Conservation (phyloP, 345 rosid genomes). For the Arabis alpina region DNA sequence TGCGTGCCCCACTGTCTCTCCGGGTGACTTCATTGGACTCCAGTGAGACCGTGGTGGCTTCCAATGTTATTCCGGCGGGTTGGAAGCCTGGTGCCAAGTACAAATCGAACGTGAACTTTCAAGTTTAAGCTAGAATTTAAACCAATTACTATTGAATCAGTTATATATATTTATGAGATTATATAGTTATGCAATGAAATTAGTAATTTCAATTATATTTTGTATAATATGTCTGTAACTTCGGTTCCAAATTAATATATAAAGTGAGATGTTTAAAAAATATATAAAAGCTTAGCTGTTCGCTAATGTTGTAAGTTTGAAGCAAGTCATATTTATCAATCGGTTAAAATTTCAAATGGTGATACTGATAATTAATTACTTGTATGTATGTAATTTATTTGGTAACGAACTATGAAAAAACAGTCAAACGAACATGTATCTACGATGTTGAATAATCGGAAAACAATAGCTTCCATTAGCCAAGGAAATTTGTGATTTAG, state of each 20-base stretch:
- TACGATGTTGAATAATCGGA: no score
- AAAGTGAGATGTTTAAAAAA: no score
- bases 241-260: no score
- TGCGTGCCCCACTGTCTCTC: conserved; percentile 62
- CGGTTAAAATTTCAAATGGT: neutral
- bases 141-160: neutral
- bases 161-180: no score
- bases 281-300: neutral
- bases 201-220: no score
- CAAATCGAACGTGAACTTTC: conserved; percentile 54
- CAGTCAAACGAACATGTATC: no score
- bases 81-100: conserved; percentile 64
- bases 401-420: no score
- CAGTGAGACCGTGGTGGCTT: conserved; percentile 44
- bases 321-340: neutral
- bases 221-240: no score
- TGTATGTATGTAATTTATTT: no score
- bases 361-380: neutral
- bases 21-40: conserved; percentile 50
- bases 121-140: conserved; percentile 3
- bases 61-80: conserved; percentile 54
- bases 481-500: no score
- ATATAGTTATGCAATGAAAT: no score
- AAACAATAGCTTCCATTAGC: no score
- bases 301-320: neutral